These are phyloP conservation scores for Tripterygium wilfordii DNA, from an alignment of 177 flowering plant species.

Conservation along the genomic window DNA sequence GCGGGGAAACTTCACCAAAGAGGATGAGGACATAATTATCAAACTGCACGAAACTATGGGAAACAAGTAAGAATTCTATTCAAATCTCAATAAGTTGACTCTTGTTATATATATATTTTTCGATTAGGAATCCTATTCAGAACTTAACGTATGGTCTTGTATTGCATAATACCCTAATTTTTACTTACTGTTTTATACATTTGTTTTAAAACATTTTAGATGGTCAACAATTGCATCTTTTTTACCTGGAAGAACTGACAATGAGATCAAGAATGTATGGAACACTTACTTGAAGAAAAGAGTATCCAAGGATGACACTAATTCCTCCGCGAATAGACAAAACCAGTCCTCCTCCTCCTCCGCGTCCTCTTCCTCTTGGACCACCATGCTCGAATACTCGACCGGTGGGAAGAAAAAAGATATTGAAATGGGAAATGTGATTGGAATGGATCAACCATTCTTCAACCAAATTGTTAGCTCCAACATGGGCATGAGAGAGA, in stretches of 20 bases:
- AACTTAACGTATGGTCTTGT: too few species aligned
- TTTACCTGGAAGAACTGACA: slow-evolving; percentile 87
- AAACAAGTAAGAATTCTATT: slow-evolving; percentile 46
- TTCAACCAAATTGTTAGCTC: too few species aligned
- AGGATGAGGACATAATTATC: slow-evolving; percentile 66
- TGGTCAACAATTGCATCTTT: slow-evolving; percentile 86
- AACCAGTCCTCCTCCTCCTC: slow-evolving; percentile 12
- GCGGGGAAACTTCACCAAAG: slow-evolving; percentile 54
- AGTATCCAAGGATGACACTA: slow-evolving; percentile 1
- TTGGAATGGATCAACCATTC: too few species aligned
- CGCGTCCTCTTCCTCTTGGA: slow-evolving; percentile 20
- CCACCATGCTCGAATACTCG: slow-evolving; percentile 9
- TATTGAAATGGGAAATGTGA: too few species aligned
- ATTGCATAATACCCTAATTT: neutral
- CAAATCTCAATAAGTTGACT: neutral
- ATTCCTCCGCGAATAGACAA: slow-evolving; percentile 4
- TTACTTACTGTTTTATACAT: neutral
- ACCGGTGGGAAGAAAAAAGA: slow-evolving; percentile 2
- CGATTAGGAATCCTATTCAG: too few species aligned
- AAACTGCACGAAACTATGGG: slow-evolving; percentile 48
- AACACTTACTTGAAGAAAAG: slow-evolving; percentile 80
- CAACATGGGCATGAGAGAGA: too few species aligned
- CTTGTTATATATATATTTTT: too few species aligned
- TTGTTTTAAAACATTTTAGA: slow-evolving; percentile 26
- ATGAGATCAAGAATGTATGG: slow-evolving; percentile 92